phyloP scores from a whole-genome alignment of 2,329 filamentous ascomycete species.

The Nemania serpens region DNA sequence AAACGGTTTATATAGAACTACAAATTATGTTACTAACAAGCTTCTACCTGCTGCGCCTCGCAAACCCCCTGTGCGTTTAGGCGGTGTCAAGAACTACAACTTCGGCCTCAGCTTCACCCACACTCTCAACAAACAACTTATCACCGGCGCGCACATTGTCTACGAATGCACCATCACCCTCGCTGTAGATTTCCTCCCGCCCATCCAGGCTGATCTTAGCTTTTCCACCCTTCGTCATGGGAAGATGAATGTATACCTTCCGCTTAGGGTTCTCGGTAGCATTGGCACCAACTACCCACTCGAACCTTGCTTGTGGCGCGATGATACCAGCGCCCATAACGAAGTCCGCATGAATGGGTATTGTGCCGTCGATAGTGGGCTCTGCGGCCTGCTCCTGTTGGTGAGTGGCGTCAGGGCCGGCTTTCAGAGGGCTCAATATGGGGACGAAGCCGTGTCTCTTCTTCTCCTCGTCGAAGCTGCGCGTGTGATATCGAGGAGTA shows the following conservation, averaged over 20 bases:
- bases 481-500: slow-evolving; percentile 76
- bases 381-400: slow-evolving; percentile 68
- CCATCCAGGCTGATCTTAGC: slow-evolving; percentile 72
- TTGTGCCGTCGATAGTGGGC: slow-evolving; percentile 66
- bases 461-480: slow-evolving; percentile 70
- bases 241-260: slow-evolving; percentile 80
- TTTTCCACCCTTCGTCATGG: slow-evolving; percentile 78
- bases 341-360: slow-evolving; percentile 83
- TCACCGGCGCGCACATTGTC: slow-evolving; percentile 68
- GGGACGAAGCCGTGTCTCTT: slow-evolving; percentile 74
- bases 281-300: slow-evolving; percentile 71
- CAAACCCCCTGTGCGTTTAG: slow-evolving; percentile 40
- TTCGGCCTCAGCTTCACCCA: slow-evolving; percentile 71
- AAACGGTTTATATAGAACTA: neutral
- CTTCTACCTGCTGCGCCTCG: neutral
- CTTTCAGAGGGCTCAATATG: slow-evolving; percentile 76
- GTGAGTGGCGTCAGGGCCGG: slow-evolving; percentile 63
- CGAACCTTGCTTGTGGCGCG: slow-evolving; percentile 65
- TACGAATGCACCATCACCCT: slow-evolving; percentile 83
- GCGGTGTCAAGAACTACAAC: slow-evolving; percentile 70
- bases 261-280: slow-evolving; percentile 58
- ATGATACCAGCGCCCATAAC: slow-evolving; percentile 82
- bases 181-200: slow-evolving; percentile 68
- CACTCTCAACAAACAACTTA: slow-evolving; percentile 66
- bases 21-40: neutral